These are phyloP conservation scores for Saprolegnia parasitica DNA, from an alignment of 352 stramenopile species.

Conservation along the genomic window DNA sequence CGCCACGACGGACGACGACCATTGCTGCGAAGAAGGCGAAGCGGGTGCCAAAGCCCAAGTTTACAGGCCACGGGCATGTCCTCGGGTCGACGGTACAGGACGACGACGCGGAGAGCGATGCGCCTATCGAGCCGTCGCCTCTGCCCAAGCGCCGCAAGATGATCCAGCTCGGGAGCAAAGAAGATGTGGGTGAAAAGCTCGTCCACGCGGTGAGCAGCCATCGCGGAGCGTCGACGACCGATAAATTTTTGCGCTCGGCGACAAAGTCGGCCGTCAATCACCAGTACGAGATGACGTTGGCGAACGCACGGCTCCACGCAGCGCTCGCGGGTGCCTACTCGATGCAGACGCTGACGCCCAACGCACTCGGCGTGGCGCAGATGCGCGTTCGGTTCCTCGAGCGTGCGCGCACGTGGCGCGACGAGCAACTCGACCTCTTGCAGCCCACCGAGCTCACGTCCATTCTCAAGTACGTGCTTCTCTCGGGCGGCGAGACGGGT, in stretches of 20 bases:
- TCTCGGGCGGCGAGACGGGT: conserved; percentile 71
- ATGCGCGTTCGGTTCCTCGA: conserved; percentile 78
- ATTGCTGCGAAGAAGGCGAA: background rate
- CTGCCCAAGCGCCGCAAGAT: background rate
- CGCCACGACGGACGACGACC: conserved; percentile 7
- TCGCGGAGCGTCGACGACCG: conserved; percentile 31
- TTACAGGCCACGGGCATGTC: background rate
- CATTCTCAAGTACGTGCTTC: conserved; percentile 76
- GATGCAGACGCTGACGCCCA: conserved; percentile 37
- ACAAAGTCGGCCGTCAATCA: conserved; percentile 74
- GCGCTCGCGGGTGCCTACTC: conserved; percentile 59
- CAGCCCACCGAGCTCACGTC: conserved; percentile 61
- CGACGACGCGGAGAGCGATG: background rate
- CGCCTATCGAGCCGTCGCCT: background rate
- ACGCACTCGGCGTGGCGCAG: conserved; percentile 30
- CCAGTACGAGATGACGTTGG: conserved; percentile 71
- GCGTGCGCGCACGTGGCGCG: conserved; percentile 70
- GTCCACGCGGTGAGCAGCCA: conserved; percentile 57
- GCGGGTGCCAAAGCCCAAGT: background rate
- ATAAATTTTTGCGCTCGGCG: conserved; percentile 76
- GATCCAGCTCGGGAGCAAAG: conserved; percentile 39
- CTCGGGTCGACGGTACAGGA: background rate
- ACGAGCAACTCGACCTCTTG: conserved; percentile 66
- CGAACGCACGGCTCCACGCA: conserved; percentile 66
- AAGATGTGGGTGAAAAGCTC: conserved; percentile 62